These are phyloP conservation scores for Aspergillus sp. DNA, from an alignment of 2,329 filamentous ascomycete genomes.

Conservation along the genomic window DNA sequence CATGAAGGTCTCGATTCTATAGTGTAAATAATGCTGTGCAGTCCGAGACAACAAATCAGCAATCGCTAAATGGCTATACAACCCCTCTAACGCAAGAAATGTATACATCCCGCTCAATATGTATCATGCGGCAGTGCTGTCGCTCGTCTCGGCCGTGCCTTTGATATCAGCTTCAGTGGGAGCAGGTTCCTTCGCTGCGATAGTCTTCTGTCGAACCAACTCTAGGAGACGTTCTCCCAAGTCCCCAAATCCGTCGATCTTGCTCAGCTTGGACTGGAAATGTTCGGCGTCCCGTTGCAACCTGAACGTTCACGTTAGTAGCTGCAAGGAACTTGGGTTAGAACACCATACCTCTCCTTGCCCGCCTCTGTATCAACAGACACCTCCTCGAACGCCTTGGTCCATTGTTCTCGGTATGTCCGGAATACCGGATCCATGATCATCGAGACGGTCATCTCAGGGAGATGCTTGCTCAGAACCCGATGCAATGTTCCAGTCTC, in stretches of 20 bases:
- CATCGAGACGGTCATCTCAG: conserved; percentile 70
- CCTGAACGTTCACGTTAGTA: conserved; percentile 48
- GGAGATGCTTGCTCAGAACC: conserved; percentile 77
- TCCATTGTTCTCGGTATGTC: conserved; percentile 77
- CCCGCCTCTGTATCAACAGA: conserved; percentile 65
- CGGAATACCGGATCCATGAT: conserved; percentile 85
- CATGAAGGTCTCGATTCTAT: conserved; percentile 4
- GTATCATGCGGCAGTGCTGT: background rate
- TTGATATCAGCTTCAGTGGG: background rate
- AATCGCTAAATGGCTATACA: conserved; percentile 9
- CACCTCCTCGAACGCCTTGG: conserved; percentile 65
- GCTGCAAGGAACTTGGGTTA: background rate
- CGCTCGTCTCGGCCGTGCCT: background rate
- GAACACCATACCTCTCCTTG: conserved; percentile 62
- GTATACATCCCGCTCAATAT: background rate
- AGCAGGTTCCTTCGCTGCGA: conserved; percentile 13
- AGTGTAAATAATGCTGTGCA: conserved; percentile 1
- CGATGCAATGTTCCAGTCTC: conserved; percentile 83
- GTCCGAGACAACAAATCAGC: background rate
- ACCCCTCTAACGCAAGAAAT: background rate
- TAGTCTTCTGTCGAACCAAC: conserved; percentile 38
- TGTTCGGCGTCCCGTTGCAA: conserved; percentile 74
- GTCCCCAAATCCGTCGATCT: conserved; percentile 75
- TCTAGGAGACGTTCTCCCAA: conserved; percentile 67
- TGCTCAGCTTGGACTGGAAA: conserved; percentile 67